Conservation (phyloP, 805 yeast species). For the Barnettozyma salicaria region DNA sequence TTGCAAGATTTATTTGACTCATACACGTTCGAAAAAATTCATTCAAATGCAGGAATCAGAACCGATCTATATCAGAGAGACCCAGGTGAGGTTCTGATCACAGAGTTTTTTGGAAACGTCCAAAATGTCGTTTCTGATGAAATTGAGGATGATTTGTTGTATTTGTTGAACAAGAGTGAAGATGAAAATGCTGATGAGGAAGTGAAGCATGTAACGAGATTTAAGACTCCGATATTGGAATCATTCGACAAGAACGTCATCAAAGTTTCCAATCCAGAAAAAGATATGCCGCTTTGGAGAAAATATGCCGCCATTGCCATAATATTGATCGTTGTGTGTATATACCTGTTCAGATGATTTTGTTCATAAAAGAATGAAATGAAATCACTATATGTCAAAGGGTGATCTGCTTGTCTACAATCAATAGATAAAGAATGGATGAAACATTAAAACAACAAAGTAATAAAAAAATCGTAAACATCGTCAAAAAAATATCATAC, state of each 20-base stretch:
- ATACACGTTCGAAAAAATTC: slow-evolving; percentile 79
- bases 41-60: slow-evolving; percentile 90
- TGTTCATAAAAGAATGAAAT: background rate
- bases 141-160: slow-evolving; percentile 41
- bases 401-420: background rate
- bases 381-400: background rate
- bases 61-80: slow-evolving; percentile 70
- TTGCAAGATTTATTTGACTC: slow-evolving; percentile 79
- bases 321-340: slow-evolving; percentile 3
- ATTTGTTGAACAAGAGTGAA: slow-evolving; percentile 16
- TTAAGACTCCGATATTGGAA: slow-evolving; percentile 16
- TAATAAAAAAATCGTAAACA: background rate
- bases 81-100: slow-evolving; percentile 61
- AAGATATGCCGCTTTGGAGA: background rate
- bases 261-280: slow-evolving; percentile 4
- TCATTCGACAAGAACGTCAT: slow-evolving; percentile 16
- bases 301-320: slow-evolving; percentile 6
- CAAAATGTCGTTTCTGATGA: slow-evolving; percentile 70
- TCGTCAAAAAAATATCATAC: background rate
- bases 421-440: background rate
- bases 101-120: slow-evolving; percentile 93
- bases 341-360: slow-evolving; percentile 2
- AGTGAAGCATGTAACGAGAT: slow-evolving; percentile 5
- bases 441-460: background rate
- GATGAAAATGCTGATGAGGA: background rate